Evolutionary conservation across 306 rosid genomes (phyloP).

Genomic region (Dryas alaskensis): DNA sequence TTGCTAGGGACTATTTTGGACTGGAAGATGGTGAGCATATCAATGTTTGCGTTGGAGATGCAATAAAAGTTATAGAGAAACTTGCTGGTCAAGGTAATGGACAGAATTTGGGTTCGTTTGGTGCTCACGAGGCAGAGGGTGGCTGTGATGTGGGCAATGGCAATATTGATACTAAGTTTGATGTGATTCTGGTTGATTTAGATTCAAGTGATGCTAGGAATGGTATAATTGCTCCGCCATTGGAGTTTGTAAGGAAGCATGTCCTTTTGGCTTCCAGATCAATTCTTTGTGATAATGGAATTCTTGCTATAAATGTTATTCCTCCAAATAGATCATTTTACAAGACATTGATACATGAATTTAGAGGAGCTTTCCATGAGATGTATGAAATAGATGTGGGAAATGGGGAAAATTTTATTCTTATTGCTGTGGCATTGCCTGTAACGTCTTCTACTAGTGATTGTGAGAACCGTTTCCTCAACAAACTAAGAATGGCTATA

Average conservation of each 20-base stretch:
- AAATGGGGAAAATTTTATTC: conserved; percentile 72
- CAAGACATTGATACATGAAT: conserved; percentile 37
- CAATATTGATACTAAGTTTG: conserved; percentile 33
- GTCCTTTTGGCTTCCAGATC: conserved; percentile 56
- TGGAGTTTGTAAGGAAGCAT: conserved; percentile 53
- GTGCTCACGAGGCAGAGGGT: conserved; percentile 23
- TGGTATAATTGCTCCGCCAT: conserved; percentile 59
- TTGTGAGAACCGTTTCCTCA: conserved; percentile 40
- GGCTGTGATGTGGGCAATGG: conserved; percentile 17
- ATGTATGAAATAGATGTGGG: conserved; percentile 66
- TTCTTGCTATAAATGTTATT: conserved; percentile 66
- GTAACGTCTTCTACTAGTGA: conserved; percentile 27
- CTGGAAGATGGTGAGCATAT: conserved; percentile 43
- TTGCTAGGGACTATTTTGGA: conserved; percentile 66
- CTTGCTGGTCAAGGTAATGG: conserved; percentile 24
- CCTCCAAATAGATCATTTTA: conserved; percentile 47
- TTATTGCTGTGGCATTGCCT: conserved; percentile 48
- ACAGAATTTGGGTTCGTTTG: conserved; percentile 1
- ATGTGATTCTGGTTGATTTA: conserved; percentile 69
- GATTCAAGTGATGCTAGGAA: conserved; percentile 56
- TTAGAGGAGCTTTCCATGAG: conserved; percentile 51
- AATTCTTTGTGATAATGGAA: conserved; percentile 59
- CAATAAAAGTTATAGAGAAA: conserved; percentile 38
- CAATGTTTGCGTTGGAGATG: conserved; percentile 53
- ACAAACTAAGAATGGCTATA: conserved; percentile 43